phyloP scores from a whole-genome alignment of 345 rosid species.

The Mallotus nudiflorus region DNA sequence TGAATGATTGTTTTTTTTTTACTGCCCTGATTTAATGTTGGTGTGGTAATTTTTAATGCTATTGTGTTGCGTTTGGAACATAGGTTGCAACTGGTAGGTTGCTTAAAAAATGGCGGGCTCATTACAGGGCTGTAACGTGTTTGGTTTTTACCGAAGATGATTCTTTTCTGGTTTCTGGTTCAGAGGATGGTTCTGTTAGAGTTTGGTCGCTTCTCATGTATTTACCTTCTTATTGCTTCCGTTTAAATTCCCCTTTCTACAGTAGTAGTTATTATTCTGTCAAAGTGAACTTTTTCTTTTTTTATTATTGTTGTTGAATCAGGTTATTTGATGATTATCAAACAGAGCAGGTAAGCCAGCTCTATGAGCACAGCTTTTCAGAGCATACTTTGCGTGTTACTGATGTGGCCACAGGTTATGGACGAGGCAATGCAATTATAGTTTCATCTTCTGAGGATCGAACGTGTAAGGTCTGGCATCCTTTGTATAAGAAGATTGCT shows the following conservation, averaged over 20 bases:
- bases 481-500: not conserved
- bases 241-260: not conserved
- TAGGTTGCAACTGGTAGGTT: slow-evolving; percentile 78
- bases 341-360: slow-evolving; percentile 52
- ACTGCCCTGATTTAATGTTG: not conserved
- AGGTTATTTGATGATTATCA: slow-evolving; percentile 73
- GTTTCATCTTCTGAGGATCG: slow-evolving; percentile 82
- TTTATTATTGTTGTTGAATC: no score
- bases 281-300: not conserved
- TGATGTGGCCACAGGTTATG: slow-evolving; percentile 63
- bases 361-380: slow-evolving; percentile 54
- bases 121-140: slow-evolving; percentile 68
- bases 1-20: not conserved
- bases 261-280: not conserved
- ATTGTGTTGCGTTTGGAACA: not conserved
- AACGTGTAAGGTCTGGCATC: slow-evolving; percentile 68
- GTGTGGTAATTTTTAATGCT: not conserved
- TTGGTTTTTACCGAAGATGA: slow-evolving; percentile 73
- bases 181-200: slow-evolving; percentile 74
- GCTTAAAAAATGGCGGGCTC: slow-evolving; percentile 84
- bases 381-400: slow-evolving; percentile 61
- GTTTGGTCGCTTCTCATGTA: slow-evolving; percentile 85
- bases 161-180: slow-evolving; percentile 76
- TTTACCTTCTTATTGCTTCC: not conserved
- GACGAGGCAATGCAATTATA: slow-evolving; percentile 69